Conservation (phyloP, 2,329 filamentous ascomycete species). For the Pleoardoris graminearum region DNA sequence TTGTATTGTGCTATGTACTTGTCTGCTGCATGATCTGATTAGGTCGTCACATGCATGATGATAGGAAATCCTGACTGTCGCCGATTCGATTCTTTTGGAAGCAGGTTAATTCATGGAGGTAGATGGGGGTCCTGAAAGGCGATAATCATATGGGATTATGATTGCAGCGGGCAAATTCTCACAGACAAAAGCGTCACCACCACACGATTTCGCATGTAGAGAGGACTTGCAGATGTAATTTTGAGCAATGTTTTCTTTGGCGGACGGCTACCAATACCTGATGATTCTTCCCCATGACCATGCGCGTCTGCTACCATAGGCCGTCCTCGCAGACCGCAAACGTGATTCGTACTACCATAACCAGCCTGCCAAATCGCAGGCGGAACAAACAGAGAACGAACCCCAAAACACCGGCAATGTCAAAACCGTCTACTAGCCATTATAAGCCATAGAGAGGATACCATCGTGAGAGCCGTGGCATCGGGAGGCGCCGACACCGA, state of each 20-base stretch:
- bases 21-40: too few species aligned
- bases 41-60: too few species aligned
- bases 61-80: too few species aligned
- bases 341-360: neutral
- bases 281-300: neutral
- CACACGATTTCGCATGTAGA: too few species aligned
- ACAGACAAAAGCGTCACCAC: too few species aligned
- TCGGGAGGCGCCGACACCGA: neutral
- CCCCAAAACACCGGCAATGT: slow-evolving; percentile 12
- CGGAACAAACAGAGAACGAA: slow-evolving; percentile 4
- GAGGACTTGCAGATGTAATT: neutral
- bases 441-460: slow-evolving; percentile 1
- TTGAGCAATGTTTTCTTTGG: slow-evolving; percentile 2
- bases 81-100: too few species aligned
- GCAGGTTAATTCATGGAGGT: too few species aligned
- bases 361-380: neutral
- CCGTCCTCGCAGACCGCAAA: neutral
- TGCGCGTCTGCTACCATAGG: neutral
- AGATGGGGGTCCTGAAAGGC: too few species aligned
- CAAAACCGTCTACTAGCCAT: slow-evolving; percentile 1
- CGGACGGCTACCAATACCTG: neutral
- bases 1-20: too few species aligned
- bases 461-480: neutral
- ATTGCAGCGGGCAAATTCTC: too few species aligned
- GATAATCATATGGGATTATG: too few species aligned